Conservation (phyloP, 371 early-diverging fungal species). For the Mortierella sp. region DNA sequence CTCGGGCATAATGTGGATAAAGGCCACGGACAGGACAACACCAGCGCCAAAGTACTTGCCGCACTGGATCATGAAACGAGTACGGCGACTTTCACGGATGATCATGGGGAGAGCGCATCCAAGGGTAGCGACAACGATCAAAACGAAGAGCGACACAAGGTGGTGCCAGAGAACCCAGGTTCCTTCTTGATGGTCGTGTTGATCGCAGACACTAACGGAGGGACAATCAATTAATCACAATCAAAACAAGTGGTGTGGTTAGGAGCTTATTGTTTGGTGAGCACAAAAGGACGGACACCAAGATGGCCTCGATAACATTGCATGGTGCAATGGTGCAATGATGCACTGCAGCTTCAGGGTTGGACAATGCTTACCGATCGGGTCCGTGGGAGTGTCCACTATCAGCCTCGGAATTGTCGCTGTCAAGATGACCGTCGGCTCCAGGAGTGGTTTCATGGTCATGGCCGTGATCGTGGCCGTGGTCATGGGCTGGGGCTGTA, state of each 20-base stretch:
- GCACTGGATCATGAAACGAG: slow-evolving; percentile 33
- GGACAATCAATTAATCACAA: not conserved
- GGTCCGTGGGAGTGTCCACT: slow-evolving; percentile 41
- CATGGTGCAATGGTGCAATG: not conserved
- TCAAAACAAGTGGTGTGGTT: not conserved
- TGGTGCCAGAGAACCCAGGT: slow-evolving; percentile 62
- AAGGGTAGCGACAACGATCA: slow-evolving; percentile 57
- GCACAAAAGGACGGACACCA: not conserved
- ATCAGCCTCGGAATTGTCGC: slow-evolving; percentile 34
- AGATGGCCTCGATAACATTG: too few species aligned
- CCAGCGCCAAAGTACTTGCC: slow-evolving; percentile 81
- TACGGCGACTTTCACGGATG: slow-evolving; percentile 14
- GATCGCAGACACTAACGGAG: slow-evolving; percentile 18
- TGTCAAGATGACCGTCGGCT: slow-evolving; percentile 32
- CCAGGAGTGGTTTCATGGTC: slow-evolving; percentile 40
- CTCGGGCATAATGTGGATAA: slow-evolving; percentile 73
- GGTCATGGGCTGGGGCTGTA: slow-evolving; percentile 21
- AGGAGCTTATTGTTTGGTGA: not conserved
- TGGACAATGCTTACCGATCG: slow-evolving; percentile 37
- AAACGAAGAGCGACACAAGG: slow-evolving; percentile 68
- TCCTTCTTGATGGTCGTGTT: slow-evolving; percentile 35
- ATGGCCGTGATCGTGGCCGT: slow-evolving; percentile 31
- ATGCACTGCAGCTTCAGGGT: too few species aligned
- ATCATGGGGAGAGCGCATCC: slow-evolving; percentile 49
- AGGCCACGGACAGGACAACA: slow-evolving; percentile 82